Evolutionary conservation across 164 flowering plant genomes (phyloP), one percentile per base, ranked within the genome.

Genomic region (Paratinospora sagittata): DNA sequence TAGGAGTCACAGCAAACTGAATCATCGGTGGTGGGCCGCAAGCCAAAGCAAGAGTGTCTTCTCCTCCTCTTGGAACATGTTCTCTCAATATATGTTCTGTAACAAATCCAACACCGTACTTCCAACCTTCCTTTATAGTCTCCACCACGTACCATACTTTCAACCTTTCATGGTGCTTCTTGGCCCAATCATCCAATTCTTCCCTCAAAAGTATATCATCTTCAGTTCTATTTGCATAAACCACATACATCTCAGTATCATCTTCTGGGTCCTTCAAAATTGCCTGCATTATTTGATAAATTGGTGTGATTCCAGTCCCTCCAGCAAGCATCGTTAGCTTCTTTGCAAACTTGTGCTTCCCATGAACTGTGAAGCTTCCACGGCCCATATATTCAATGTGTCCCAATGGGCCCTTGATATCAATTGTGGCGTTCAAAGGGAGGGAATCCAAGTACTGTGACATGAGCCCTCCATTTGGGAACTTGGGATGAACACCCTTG

Each of bases 11-110:
- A 0, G 96, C 97, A 49, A 88, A 87, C 80, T 95, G 88, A 55
- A 95, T 85, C 99, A 95, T 95, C 3, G 87, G 86, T 27, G 97
- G 93, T 6, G 99, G 98, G 12, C 99, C 99, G 70, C 99, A 95
- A 1, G 85, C 85, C 76, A 95, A 77, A 0, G 93, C 97, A 70
- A 95, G 69, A 3, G 84, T 69, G 9, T 80, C 89, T 0, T 63
- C 76, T 3, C 88, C 72, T 2, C 84, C 87, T 2, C 47, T 78
- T 0, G 99, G 99, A 0, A 95, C 55, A 43, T 95, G 94, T 72
- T 88, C 94, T 74, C 90, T 77, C 66, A 92, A 63, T 3, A 91
- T 76, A 3, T 27, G 57, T 77, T 95, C 99, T 0, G 90, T 87
- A 17, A 95, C 67, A 72, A 63, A 80, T 14, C 99, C 99, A 23